A percentile compares a stretch with the other conserved stretches of the same genome.
Conservation (phyloP, 495 filamentous ascomycete genomes). For the Acidiella bohemica region DNA sequence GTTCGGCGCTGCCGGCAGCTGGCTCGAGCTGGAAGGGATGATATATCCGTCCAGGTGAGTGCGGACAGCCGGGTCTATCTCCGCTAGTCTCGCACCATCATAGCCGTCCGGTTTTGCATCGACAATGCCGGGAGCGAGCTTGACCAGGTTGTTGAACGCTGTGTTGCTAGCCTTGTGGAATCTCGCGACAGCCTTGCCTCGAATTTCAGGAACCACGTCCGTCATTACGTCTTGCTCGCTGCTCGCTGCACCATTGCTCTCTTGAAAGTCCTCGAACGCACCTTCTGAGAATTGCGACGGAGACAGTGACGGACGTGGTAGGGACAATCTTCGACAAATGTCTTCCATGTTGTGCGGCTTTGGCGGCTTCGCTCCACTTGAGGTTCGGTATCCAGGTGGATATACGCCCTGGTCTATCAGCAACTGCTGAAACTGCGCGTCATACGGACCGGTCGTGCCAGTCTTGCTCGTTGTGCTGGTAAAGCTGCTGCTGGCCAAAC, state of each 20-base stretch:
- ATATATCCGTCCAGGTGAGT: constrained; percentile 22
- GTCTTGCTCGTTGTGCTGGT: constrained; percentile 14
- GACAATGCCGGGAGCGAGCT: constrained; percentile 25
- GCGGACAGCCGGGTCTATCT: constrained; percentile 21
- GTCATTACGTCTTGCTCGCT: constrained; percentile 26
- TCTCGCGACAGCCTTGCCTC: constrained; percentile 18
- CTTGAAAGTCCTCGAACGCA: constrained; percentile 23
- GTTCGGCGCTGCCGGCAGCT: constrained; percentile 33
- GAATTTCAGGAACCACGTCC: constrained; percentile 28
- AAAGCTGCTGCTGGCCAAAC: neutral
- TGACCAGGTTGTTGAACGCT: constrained; percentile 28
- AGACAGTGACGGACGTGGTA: constrained; percentile 29
- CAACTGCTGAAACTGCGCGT: constrained; percentile 26
- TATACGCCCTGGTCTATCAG: constrained; percentile 28
- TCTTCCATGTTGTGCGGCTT: constrained; percentile 24
- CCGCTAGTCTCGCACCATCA: constrained; percentile 27
- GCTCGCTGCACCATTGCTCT: constrained; percentile 22
- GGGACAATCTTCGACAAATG: constrained; percentile 22
- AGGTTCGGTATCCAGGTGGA: constrained; percentile 13
- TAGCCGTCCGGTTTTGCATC: constrained; percentile 29
- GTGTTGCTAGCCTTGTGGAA: constrained; percentile 19
- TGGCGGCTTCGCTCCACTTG: neutral
- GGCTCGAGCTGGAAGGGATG: constrained; percentile 28
- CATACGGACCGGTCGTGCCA: constrained; percentile 23
- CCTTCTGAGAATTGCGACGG: constrained; percentile 27